Evolutionary conservation across 2,329 filamentous ascomycete species (phyloP).

Genomic region (Colletotrichum sublineola): DNA sequence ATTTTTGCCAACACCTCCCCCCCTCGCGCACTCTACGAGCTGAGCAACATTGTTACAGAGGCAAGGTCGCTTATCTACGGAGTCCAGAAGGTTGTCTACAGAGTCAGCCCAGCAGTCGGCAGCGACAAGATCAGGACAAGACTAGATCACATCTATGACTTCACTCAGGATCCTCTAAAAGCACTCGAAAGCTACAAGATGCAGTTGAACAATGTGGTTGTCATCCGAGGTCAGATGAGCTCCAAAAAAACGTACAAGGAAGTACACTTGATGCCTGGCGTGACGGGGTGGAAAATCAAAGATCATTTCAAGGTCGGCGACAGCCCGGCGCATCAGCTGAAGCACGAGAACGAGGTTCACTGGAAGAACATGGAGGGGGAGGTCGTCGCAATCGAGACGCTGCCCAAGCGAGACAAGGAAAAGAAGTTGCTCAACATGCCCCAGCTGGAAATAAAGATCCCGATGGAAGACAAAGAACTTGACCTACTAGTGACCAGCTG

Average conservation of each 20-base stretch:
- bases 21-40: conserved; percentile 45
- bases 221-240: conserved; percentile 44
- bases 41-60: conserved; percentile 46
- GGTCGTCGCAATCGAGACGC: conserved; percentile 47
- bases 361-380: conserved; percentile 46
- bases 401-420: conserved; percentile 43
- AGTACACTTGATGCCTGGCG: conserved; percentile 42
- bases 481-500: conserved; percentile 49
- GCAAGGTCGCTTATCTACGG: conserved; percentile 43
- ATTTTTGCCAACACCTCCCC: conserved; percentile 35
- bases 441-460: conserved; percentile 44
- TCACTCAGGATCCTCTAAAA: conserved; percentile 40
- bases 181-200: conserved; percentile 5
- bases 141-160: conserved; percentile 50
- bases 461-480: conserved; percentile 46
- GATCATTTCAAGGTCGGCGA: conserved; percentile 46
- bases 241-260: conserved; percentile 44
- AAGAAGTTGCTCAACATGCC: conserved; percentile 42
- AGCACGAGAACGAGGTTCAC: conserved; percentile 44
- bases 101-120: conserved; percentile 36
- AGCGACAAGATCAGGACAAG: conserved; percentile 43
- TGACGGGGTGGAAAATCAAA: conserved; percentile 44
- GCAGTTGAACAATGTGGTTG: conserved; percentile 19
- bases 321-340: conserved; percentile 43
- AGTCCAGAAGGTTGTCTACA: conserved; percentile 48